Evolutionary conservation across 2,329 filamentous ascomycete genomes (phyloP).

Genomic region (Leptographium wingfieldii): DNA sequence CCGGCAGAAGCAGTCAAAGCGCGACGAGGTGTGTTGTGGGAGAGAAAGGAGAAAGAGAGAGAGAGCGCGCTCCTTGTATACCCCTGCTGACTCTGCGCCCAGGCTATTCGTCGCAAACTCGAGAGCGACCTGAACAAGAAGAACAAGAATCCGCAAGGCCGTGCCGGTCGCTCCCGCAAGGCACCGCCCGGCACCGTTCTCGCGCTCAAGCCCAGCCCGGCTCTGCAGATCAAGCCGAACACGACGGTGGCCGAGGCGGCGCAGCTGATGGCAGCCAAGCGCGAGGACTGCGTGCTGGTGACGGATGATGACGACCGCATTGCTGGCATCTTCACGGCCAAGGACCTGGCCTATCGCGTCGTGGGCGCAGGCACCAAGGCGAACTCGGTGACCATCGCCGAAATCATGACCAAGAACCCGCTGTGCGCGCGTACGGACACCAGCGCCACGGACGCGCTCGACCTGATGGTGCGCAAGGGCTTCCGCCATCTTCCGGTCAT

Average conservation of each 20-base stretch:
- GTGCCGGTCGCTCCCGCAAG: conserved; percentile 78
- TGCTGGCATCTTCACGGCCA: conserved; percentile 96
- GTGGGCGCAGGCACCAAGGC: conserved; percentile 86
- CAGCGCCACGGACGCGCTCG: conserved; percentile 90
- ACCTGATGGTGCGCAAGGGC: conserved; percentile 96
- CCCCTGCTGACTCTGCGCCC: conserved; percentile 13
- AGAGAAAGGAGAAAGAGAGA: too few relatives aligned
- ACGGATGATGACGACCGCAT: conserved; percentile 97
- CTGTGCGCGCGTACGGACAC: conserved; percentile 95
- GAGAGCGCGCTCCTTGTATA: not conserved
- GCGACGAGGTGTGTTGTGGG: conserved; percentile 72
- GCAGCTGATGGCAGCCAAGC: conserved; percentile 96
- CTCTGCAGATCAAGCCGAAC: conserved; percentile 90
- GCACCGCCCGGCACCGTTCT: conserved; percentile 93
- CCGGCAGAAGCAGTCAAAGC: conserved; percentile 90
- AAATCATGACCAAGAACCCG: conserved; percentile 99
- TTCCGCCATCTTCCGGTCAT: conserved; percentile 97
- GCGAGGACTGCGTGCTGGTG: conserved; percentile 94
- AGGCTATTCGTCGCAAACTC: conserved; percentile 96
- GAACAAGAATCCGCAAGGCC: conserved; percentile 63
- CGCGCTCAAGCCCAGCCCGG: conserved; percentile 86
- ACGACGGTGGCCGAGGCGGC: conserved; percentile 93
- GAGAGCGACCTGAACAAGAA: conserved; percentile 98
- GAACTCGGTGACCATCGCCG: conserved; percentile 79
- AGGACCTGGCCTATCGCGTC: conserved; percentile 94